phyloP scores from a whole-genome alignment of 1,284 basidiomycete species.

The Schizopora paradoxa region DNA sequence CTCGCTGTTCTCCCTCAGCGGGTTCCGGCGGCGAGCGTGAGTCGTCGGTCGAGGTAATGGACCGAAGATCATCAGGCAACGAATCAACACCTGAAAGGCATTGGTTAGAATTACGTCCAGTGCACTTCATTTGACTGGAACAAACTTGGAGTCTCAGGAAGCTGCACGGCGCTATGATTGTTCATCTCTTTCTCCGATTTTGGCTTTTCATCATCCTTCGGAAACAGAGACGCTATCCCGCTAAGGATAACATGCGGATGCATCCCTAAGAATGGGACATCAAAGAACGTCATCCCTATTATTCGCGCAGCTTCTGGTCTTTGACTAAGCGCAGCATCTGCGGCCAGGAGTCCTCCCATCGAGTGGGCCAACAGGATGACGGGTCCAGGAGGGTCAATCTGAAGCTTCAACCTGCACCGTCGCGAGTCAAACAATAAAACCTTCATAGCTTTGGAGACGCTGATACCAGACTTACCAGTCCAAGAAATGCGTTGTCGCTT shows the following conservation, averaged over 20 bases:
- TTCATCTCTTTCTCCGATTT: conserved; percentile 40
- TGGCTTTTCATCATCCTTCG: conserved; percentile 28
- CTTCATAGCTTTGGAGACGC: neutral
- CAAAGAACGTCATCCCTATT: conserved; percentile 49
- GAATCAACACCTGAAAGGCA: too few species aligned
- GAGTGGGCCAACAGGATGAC: conserved; percentile 53
- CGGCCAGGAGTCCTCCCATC: conserved; percentile 53
- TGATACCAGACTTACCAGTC: conserved; percentile 21
- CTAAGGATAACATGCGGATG: conserved; percentile 55
- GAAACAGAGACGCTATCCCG: conserved; percentile 48
- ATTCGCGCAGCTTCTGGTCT: conserved; percentile 35
- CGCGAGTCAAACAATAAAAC: neutral
- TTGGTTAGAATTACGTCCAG: too few species aligned
- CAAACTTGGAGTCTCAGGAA: too few species aligned
- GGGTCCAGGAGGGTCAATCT: conserved; percentile 45
- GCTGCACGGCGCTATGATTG: conserved; percentile 35
- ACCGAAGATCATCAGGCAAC: too few species aligned
- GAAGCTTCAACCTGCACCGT: conserved; percentile 33
- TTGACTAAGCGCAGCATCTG: conserved; percentile 43
- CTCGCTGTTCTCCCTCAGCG: too few species aligned
- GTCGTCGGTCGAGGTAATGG: too few species aligned
- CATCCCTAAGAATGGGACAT: conserved; percentile 54
- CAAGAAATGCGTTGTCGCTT: conserved; percentile 22
- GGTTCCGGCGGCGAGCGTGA: too few species aligned
- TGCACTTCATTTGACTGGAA: conserved; percentile 34